Base-by-base conservation (phyloP, 257 asterid genomes). In the Scutellaria baicalensis region DNA sequence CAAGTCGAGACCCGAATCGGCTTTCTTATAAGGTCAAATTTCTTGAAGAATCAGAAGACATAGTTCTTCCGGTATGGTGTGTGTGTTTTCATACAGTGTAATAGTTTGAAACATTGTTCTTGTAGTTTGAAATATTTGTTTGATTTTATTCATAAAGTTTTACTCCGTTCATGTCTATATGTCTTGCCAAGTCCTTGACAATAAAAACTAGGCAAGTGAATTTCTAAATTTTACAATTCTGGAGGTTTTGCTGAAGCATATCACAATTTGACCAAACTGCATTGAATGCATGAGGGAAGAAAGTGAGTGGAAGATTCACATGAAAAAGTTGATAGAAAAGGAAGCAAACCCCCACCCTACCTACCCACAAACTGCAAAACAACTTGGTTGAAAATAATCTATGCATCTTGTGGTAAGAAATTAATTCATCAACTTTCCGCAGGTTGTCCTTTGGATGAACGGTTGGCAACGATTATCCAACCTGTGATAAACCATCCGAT, bases 401-500 rank as follows among this genome's bases (percentile, higher is more conserved):
- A 51, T 51, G 9, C 58, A 48, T 47, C 17, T 45, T 47, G 40
- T 9, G 52, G 71, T 68, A 56, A 23, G 43, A 23, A 36, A 75
- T 62, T 13, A 75, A 75, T 69, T 63, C 27, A 10, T 52, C 77
- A 74, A 79, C 66, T 33, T 42, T 47, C 27, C 66, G 33, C 78
- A 74, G 33, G 36, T 27, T 43, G 47, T 35, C 48, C 33, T 27
- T 18, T 8, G 12, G 35, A 78, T 55, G 36, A 69, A 70, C 40
- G 72, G 42, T 47, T 65, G 83, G 77, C 64, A 16, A 35, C 31
- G 1, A 47, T 79, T 59, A 38, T 4, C 21, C 77, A 44, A 80
- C 84, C 70, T 69, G 84, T 80, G 84, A 80, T 44, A 12, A 64
- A 16, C 59, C 68, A 62, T 61, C 59, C 18, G 10, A 69, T 45